A percentile compares a stretch with the other conserved stretches of the same genome.
Evolutionary conservation across 768 basidiomycete species (phyloP).

Genomic region (Pleurotus ostreatus): DNA sequence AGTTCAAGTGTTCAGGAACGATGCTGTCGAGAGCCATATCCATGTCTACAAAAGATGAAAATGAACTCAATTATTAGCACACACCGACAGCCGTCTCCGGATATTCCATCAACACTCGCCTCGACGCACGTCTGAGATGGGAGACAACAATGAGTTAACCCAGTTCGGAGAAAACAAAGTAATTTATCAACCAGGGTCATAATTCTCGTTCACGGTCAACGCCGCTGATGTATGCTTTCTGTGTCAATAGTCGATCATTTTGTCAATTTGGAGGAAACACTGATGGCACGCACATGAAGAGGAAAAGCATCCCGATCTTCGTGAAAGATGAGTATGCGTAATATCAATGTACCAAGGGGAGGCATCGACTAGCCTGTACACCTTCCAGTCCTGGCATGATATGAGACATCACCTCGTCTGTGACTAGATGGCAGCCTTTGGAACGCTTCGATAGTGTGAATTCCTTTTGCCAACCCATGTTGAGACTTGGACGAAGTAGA

Average conservation of each 20-base stretch:
- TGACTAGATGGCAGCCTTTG: slow-evolving; percentile 82
- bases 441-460: slow-evolving; percentile 55
- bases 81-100: slow-evolving; percentile 22
- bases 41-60: slow-evolving; percentile 59
- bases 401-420: slow-evolving; percentile 64
- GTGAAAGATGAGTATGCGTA: neutral
- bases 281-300: slow-evolving; percentile 68
- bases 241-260: slow-evolving; percentile 6
- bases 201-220: slow-evolving; percentile 88
- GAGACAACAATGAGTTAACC: neutral
- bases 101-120: slow-evolving; percentile 22
- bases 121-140: slow-evolving; percentile 36
- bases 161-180: neutral
- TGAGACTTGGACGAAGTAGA: too few relatives aligned
- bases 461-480: slow-evolving; percentile 89
- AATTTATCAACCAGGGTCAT: slow-evolving; percentile 55
- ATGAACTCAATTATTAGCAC: neutral
- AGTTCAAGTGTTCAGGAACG: slow-evolving; percentile 78
- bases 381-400: slow-evolving; percentile 67
- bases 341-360: neutral
- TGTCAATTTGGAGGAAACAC: neutral
- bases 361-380: slow-evolving; percentile 45
- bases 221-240: slow-evolving; percentile 72
- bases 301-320: slow-evolving; percentile 82
- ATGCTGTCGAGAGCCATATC: slow-evolving; percentile 89